Base-by-base conservation (phyloP, 2,329 filamentous ascomycete species). In the Aureobasidium sp. region DNA sequence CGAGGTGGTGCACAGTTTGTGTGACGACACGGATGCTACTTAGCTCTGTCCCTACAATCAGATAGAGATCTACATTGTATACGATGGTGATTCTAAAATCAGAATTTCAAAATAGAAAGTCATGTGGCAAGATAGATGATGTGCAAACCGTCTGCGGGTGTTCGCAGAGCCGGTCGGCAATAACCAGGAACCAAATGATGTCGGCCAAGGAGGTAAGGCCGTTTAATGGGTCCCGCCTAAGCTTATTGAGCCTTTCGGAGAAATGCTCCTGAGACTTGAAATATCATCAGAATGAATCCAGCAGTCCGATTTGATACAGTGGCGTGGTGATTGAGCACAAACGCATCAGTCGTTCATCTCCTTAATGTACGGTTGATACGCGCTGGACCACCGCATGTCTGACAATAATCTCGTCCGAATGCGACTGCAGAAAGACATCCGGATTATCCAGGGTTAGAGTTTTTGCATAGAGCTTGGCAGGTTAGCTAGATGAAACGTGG, bases 11-110 rank as follows among this genome's bases (percentile, higher is more conserved):
- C 7, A 44, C 1, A 10, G 10, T 20, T 24, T 24, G 1, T 32
- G 56, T 59, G 56, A 59, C 34, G 56, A 50, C 44, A 50, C 27
- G 15, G 34, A 50, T 48, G 34, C 24, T 13, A 59, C 46, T 34
- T 50, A 61, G 47, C 44, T 59, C 20, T 59, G 43, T 1, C 6
- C n/a, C 24, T 59, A 34, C 44, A 39, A 32, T 59, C 43, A 47
- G 43, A 47, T 37, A 47, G 46, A 39, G 57, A 61, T 61, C 57
- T 43, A 34, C 57, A 61, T 36, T 6, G 44, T 27, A 61, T 52
- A 61, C 57, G 57, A 61, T 20, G 29, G 27, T 34, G 51, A 26
- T 61, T 61, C 57, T 61, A 61, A 61, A 52, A 43, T 44, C 47
- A 44, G 57, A 44, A 34, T 6, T 32, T 48, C 44, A 12, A 27